Percentiles rank a stretch among this genome's conserved stretches.
phyloP scores from a whole-genome alignment of 139 green algal genomes.

The Coelastrella sp. region DNA sequence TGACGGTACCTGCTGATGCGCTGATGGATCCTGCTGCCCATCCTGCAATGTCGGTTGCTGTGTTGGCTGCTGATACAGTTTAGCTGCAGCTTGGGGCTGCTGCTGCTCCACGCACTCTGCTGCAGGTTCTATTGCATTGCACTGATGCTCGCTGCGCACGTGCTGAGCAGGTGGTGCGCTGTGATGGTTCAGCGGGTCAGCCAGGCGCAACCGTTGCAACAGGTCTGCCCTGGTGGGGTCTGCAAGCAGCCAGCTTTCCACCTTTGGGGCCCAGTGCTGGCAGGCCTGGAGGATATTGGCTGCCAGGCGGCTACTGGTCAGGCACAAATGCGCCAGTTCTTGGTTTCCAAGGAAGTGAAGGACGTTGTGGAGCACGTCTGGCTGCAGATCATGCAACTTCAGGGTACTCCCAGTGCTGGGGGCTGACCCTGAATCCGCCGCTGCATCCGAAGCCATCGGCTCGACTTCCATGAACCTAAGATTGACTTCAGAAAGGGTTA shows the following conservation, averaged over 20 bases:
- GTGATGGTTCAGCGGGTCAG: not conserved
- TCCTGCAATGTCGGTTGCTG: not conserved
- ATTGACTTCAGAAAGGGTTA: no score
- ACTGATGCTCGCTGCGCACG: not conserved
- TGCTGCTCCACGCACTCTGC: not conserved
- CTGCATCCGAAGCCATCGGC: not conserved
- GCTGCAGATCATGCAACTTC: conserved; percentile 33
- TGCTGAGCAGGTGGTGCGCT: not conserved
- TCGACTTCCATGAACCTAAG: not conserved
- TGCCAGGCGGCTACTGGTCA: conserved; percentile 1
- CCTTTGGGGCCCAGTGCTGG: conserved; percentile 44
- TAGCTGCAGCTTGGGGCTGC: not conserved
- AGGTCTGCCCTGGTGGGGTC: not conserved
- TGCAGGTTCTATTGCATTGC: not conserved
- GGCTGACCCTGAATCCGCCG: not conserved
- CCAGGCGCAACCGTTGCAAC: not conserved
- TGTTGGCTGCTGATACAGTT: not conserved
- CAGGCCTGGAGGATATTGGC: not conserved
- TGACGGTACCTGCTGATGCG: no score
- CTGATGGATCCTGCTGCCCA: not conserved
- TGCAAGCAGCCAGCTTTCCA: conserved; percentile 28
- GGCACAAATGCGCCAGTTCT: conserved; percentile 14
- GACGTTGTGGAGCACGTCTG: conserved; percentile 40
- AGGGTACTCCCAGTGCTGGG: not conserved
- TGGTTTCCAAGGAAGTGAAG: conserved; percentile 2